Evolutionary conservation across 768 basidiomycete genomes (phyloP), one percentile per base, ranked within the genome.

Genomic region (Clitopilus hobsonii): DNA sequence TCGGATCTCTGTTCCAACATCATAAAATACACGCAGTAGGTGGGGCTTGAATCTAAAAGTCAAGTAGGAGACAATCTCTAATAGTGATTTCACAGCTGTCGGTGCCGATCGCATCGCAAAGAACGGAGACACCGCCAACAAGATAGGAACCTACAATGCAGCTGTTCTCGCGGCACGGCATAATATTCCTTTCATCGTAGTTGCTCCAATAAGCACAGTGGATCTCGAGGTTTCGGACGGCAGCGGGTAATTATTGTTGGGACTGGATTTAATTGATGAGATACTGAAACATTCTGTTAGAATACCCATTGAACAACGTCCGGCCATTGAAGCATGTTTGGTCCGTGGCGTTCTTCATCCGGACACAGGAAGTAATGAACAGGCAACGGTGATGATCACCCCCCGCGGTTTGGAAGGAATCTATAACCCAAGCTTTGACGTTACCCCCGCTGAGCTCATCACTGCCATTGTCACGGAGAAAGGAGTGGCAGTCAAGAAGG

Each of bases 51-150:
- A 14, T 26, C 20, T 22, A 25, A n/a, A 49, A 38, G 18, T 49
- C 30, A 3, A 32, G 16, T 10, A 24, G 6, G 24, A 14, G 48
- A 7, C 22, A 7, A 48, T 13, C 49, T 14, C 45, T 38, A n/a
- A 30, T 51, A 50, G 24, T 29, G 14, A 25, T 36, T 26, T 27
- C 53, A 41, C 53, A 89, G 91, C 78, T 53, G 93, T 94, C 30
- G 92, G 93, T 32, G 91, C 93, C 14, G 93, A 95, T 66, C 77
- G 94, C 56, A 86, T 98, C 60, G 91, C 93, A 1, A 81, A 74
- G 66, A 98, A 98, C 63, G 96, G 96, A 3, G 96, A 98, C 72
- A 98, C 96, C 1, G 96, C 96, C 14, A 98, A 98, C 78, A 98
- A 98, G 76, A 89, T 98, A 65, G 94, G 94, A 50, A 97, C 96